Percentiles rank a stretch among this genome's conserved stretches.
Conservation (phyloP, 2,329 filamentous ascomycete species). For the Grosmannia huntii region DNA sequence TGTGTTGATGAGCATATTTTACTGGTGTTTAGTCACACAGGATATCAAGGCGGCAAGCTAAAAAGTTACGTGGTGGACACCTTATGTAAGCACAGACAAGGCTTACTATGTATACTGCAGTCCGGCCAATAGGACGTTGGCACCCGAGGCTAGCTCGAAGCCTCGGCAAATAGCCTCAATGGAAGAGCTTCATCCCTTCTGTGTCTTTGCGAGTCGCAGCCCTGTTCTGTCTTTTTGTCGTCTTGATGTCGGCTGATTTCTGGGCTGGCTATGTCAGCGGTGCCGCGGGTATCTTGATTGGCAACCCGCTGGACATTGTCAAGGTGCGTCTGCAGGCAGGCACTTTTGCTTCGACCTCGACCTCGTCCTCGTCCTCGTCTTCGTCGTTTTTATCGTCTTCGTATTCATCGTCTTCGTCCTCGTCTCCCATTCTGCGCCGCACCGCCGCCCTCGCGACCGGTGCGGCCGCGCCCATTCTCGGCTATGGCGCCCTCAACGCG, state of each 20-base stretch:
- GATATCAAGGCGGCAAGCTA: no score
- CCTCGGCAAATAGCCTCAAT: background rate
- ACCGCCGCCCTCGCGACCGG: constrained; percentile 38
- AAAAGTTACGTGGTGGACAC: no score
- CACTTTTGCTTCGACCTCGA: constrained; percentile 37
- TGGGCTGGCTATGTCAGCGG: constrained; percentile 89
- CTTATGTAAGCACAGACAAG: background rate
- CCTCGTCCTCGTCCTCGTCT: constrained; percentile 62
- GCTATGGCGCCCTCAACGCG: constrained; percentile 84
- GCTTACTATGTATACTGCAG: background rate
- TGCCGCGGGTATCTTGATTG: constrained; percentile 72
- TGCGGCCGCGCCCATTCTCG: constrained; percentile 71
- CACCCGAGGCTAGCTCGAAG: background rate
- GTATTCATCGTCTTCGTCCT: background rate
- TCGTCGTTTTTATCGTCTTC: constrained; percentile 45
- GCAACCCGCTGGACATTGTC: constrained; percentile 60
- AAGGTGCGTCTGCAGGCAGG: constrained; percentile 73
- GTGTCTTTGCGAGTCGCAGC: background rate
- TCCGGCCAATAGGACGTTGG: background rate
- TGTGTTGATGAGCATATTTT: no score
- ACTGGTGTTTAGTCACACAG: no score
- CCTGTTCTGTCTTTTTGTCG: no score
- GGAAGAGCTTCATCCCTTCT: background rate
- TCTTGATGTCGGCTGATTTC: constrained; percentile 71
- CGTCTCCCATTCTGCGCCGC: background rate